Conservation (phyloP, 805 yeast species). For the Ogataea thermomethanolica region DNA sequence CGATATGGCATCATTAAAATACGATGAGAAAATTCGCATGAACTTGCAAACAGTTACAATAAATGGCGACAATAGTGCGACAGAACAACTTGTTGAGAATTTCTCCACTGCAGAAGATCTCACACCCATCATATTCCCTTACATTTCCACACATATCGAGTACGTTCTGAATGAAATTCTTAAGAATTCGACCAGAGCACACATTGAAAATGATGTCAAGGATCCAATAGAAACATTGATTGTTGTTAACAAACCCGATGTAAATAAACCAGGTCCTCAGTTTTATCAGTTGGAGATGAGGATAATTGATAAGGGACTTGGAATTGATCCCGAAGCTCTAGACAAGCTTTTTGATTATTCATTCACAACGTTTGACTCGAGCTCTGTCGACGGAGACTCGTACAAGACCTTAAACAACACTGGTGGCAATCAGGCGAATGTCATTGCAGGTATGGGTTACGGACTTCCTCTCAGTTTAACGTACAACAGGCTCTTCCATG, state of each 20-base stretch:
- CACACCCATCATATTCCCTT: conserved; percentile 57
- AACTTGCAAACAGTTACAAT: conserved; percentile 42
- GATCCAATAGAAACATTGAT: conserved; percentile 48
- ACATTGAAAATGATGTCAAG: conserved; percentile 61
- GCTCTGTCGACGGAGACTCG: conserved; percentile 44
- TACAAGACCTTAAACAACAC: conserved; percentile 62
- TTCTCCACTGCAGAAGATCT: conserved; percentile 23
- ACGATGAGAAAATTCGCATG: conserved; percentile 68
- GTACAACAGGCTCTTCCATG: conserved; percentile 71
- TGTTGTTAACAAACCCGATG: conserved; percentile 31
- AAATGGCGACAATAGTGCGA: conserved; percentile 29
- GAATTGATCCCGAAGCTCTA: conserved; percentile 67
- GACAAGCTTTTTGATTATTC: conserved; percentile 79
- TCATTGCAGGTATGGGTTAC: conserved; percentile 93
- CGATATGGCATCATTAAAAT: conserved; percentile 79
- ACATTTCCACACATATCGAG: conserved; percentile 83
- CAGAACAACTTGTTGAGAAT: conserved; percentile 33
- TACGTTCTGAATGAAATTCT: conserved; percentile 82
- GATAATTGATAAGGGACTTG: conserved; percentile 85
- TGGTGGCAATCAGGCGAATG: conserved; percentile 48
- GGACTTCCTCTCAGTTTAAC: conserved; percentile 85
- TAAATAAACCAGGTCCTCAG: conserved; percentile 25
- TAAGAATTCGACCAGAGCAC: conserved; percentile 86
- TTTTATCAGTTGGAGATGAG: conserved; percentile 55
- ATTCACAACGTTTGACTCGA: conserved; percentile 68